These are phyloP conservation scores for Gloeostereum incarnatum DNA, from an alignment of 768 basidiomycete species.

Conservation along the genomic window DNA sequence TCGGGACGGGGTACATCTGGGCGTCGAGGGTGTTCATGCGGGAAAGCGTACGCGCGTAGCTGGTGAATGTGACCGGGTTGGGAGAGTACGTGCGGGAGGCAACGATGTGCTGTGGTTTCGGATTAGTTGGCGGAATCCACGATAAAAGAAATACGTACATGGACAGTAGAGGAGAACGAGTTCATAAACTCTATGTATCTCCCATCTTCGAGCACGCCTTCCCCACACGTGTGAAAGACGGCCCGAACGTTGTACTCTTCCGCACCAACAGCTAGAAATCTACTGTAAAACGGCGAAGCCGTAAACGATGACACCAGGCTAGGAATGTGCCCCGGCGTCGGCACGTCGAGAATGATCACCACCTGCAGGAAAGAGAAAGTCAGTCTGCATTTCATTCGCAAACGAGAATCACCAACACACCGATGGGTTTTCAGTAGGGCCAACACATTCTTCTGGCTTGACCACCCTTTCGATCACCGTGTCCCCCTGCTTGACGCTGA, in stretches of 20 bases:
- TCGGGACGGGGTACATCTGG: slow-evolving; percentile 63
- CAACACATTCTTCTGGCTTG: slow-evolving; percentile 51
- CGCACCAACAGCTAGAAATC: slow-evolving; percentile 33
- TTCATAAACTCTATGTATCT: slow-evolving; percentile 68
- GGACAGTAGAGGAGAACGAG: slow-evolving; percentile 45
- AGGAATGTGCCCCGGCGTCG: slow-evolving; percentile 47
- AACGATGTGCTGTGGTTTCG: slow-evolving; percentile 71
- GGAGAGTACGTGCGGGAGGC: slow-evolving; percentile 52
- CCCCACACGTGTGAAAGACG: slow-evolving; percentile 67
- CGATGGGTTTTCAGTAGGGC: slow-evolving; percentile 38
- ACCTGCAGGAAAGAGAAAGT: slow-evolving; percentile 26
- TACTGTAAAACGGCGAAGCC: slow-evolving; percentile 34
- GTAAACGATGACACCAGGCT: slow-evolving; percentile 39
- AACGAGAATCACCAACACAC: slow-evolving; percentile 18
- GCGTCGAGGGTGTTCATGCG: slow-evolving; percentile 64
- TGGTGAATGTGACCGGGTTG: slow-evolving; percentile 68
- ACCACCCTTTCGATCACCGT: slow-evolving; percentile 38
- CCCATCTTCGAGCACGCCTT: slow-evolving; percentile 58
- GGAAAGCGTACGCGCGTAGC: slow-evolving; percentile 62
- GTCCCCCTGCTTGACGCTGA: slow-evolving; percentile 36
- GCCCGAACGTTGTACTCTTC: slow-evolving; percentile 37
- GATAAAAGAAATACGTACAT: slow-evolving; percentile 38
- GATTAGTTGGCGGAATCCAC: not conserved
- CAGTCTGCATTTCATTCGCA: slow-evolving; percentile 1
- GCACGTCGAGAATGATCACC: slow-evolving; percentile 64